Base-by-base conservation (phyloP, 139 green algal species). In the Micractinium sp. region DNA sequence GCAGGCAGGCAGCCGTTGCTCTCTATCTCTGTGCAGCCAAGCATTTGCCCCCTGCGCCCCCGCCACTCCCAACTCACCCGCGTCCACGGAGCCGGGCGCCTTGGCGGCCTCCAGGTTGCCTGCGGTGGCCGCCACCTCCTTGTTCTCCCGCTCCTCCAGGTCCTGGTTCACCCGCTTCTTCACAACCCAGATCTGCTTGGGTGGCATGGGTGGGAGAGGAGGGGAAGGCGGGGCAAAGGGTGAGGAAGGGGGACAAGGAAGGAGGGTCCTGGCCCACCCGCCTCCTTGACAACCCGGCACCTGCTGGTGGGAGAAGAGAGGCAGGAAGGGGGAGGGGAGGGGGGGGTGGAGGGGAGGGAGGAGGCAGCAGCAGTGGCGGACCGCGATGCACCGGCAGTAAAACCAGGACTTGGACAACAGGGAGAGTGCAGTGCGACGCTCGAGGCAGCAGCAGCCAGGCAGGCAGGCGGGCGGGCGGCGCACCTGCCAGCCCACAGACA, bases 401-500 rank as follows among this genome's bases (percentile, higher is more conserved):
- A 16, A 67, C 18, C 20, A 74, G 66, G 18, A 31, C 66, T n/a
- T 27, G 66, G 4, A 27, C 16, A 74, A 4, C 16, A 4, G 27
- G 69, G 16, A 33, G 25, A 15, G 69, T 35, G 69, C 69, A 76
- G 25, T 22, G 69, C 69, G 12, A 15, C 27, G 27, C 20, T 36
- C 20, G 69, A 33, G 63, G 14, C 23, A 56, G 47, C 47, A 56
- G 9, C 25, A 19, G 69, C 12, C 25, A 76, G 69, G 25, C 12
- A 56, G 47, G 47, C 47, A 5, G 9, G 47, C 47, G 9, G 47
- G 47, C 47, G 47, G 47, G 47, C 7, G 47, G 15, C 76, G 22
- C 76, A 60, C 76, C 76, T 82, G 76, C 76, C 76, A 82, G 76
- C 76, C 76, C 22, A 82, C 38, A 23, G 76, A 82, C 19, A 82